Conservation (phyloP, 805 yeast genomes). For the Allodekkera sacchari region DNA sequence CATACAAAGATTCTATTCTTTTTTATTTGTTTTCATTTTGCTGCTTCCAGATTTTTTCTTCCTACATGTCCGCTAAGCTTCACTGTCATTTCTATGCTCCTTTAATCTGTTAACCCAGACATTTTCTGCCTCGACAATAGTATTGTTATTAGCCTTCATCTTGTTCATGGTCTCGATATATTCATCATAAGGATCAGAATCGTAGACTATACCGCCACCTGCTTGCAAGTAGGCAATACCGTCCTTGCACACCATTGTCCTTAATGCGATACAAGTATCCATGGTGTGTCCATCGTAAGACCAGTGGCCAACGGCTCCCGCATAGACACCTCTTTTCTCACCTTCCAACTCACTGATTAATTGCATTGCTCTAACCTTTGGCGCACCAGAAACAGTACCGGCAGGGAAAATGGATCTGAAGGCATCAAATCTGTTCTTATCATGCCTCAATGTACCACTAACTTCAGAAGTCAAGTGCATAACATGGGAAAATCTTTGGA, state of each 20-base stretch:
- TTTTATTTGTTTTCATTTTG: background rate
- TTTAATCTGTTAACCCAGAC: slow-evolving; percentile 2
- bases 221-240: slow-evolving; percentile 92
- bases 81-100: slow-evolving; percentile 3
- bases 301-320: slow-evolving; percentile 99
- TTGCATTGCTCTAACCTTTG: slow-evolving; percentile 96
- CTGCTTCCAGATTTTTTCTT: background rate
- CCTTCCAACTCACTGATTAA: slow-evolving; percentile 80
- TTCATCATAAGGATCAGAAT: slow-evolving; percentile 92
- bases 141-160: slow-evolving; percentile 86
- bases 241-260: slow-evolving; percentile 94
- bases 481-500: slow-evolving; percentile 93
- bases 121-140: slow-evolving; percentile 88
- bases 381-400: slow-evolving; percentile 98
- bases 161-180: slow-evolving; percentile 95
- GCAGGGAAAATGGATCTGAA: slow-evolving; percentile 98
- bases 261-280: slow-evolving; percentile 96
- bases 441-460: slow-evolving; percentile 79
- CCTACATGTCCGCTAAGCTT: too few relatives aligned
- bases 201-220: slow-evolving; percentile 97
- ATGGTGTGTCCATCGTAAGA: slow-evolving; percentile 88
- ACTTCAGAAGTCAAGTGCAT: slow-evolving; percentile 95
- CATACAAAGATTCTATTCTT: too few relatives aligned
- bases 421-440: slow-evolving; percentile 89
- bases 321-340: slow-evolving; percentile 93